Evolutionary conservation across 1,284 basidiomycete species (phyloP).

Genomic region (Bothia castanella): DNA sequence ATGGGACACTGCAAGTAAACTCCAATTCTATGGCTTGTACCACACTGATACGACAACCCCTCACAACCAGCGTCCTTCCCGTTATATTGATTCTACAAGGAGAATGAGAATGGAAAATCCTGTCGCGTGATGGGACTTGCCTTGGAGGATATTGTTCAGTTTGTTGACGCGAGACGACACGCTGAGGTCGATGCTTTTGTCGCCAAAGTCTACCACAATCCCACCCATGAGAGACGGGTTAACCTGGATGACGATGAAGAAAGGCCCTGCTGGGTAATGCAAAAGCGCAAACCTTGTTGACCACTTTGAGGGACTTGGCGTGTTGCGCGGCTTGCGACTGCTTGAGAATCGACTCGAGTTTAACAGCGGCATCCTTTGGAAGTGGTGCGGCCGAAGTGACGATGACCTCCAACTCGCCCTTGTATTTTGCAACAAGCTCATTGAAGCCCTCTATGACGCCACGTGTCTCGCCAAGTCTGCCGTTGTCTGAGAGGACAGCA

Average conservation of each 20-base stretch:
- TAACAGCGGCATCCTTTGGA: slow-evolving; percentile 64
- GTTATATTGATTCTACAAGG: slow-evolving; percentile 37
- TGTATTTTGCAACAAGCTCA: slow-evolving; percentile 84
- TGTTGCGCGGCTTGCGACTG: slow-evolving; percentile 77
- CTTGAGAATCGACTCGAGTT: slow-evolving; percentile 82
- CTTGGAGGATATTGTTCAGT: slow-evolving; percentile 84
- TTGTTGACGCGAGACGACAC: slow-evolving; percentile 92
- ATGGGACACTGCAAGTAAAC: slow-evolving; percentile 1
- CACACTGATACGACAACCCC: not conserved
- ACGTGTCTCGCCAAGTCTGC: slow-evolving; percentile 78
- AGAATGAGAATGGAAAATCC: slow-evolving; percentile 8
- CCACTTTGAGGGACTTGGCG: slow-evolving; percentile 82
- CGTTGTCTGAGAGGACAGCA: slow-evolving; percentile 89
- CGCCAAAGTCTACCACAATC: slow-evolving; percentile 94
- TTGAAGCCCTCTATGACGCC: slow-evolving; percentile 92
- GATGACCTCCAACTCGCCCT: slow-evolving; percentile 89
- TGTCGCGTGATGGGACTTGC: slow-evolving; percentile 41
- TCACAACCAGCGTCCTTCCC: slow-evolving; percentile 1
- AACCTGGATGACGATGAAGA: slow-evolving; percentile 49
- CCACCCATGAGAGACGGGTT: slow-evolving; percentile 87
- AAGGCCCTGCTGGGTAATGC: not conserved
- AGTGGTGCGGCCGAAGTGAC: slow-evolving; percentile 88
- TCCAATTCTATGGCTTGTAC: slow-evolving; percentile 15
- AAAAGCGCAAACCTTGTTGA: slow-evolving; percentile 68
- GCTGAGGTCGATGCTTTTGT: slow-evolving; percentile 95